Evolutionary conservation across 139 green algal species (phyloP).

Genomic region (Chara braunii): DNA sequence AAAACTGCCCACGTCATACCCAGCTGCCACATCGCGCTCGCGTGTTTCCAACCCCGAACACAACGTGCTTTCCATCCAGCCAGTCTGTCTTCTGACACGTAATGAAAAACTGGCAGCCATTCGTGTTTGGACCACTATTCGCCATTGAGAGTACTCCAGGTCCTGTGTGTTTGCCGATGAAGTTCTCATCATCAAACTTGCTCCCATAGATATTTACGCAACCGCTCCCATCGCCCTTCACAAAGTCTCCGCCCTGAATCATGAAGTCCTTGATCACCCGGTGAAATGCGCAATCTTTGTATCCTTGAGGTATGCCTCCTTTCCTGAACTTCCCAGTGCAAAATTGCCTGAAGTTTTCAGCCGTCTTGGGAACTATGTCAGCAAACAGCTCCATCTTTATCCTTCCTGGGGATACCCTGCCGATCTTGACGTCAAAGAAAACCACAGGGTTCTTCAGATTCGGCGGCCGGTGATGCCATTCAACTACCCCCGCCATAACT

Average conservation of each 20-base stretch:
- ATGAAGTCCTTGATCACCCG: slow-evolving; percentile 95
- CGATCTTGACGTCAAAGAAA: slow-evolving; percentile 53
- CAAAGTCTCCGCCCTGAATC: slow-evolving; percentile 62
- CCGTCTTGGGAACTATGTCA: slow-evolving; percentile 56
- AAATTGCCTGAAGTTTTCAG: slow-evolving; percentile 62
- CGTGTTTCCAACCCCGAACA: slow-evolving; percentile 79
- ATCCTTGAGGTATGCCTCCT: slow-evolving; percentile 63
- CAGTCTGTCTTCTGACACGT: slow-evolving; percentile 86
- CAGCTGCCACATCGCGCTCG: too few relatives aligned
- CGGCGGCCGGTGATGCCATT: slow-evolving; percentile 27
- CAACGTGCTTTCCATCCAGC: slow-evolving; percentile 94
- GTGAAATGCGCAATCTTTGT: slow-evolving; percentile 77
- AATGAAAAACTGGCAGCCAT: slow-evolving; percentile 98
- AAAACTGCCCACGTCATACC: too few relatives aligned
- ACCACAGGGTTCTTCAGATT: slow-evolving; percentile 41
- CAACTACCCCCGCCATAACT: slow-evolving; percentile 11
- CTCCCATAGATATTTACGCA: slow-evolving; percentile 88
- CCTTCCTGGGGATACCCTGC: slow-evolving; percentile 38
- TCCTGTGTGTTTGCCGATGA: slow-evolving; percentile 86
- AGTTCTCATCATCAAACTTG: slow-evolving; percentile 90
- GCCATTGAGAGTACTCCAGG: slow-evolving; percentile 83
- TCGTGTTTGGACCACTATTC: too few relatives aligned
- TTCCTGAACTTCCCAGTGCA: too few relatives aligned
- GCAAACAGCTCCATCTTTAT: slow-evolving; percentile 52
- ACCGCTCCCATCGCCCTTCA: slow-evolving; percentile 83